phyloP scores from a whole-genome alignment of 1,284 basidiomycete species.

The Inonotus hispidus region DNA sequence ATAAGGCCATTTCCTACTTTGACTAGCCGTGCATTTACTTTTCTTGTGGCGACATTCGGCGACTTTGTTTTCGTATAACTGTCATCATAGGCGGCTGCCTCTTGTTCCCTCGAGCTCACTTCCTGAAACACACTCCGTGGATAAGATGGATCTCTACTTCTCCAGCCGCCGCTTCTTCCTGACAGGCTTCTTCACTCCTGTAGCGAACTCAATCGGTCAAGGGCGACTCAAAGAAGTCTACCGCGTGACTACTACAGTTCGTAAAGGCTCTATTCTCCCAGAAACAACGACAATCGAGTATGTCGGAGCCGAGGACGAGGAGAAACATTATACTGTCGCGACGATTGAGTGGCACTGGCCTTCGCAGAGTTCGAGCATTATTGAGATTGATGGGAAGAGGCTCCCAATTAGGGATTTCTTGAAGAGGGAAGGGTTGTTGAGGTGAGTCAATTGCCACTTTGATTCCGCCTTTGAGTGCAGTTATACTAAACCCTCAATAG shows the following conservation, averaged over 20 bases:
- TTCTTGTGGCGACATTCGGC: no score
- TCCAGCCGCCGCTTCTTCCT: conserved; percentile 2
- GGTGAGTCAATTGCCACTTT: not conserved
- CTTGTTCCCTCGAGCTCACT: not conserved
- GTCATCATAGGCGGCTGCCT: not conserved
- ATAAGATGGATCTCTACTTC: conserved; percentile 8
- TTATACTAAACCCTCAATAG: not conserved
- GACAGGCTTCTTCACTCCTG: not conserved
- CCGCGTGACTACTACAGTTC: conserved; percentile 2
- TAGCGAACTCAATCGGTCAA: not conserved
- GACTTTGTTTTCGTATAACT: no score
- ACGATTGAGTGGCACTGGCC: conserved; percentile 10
- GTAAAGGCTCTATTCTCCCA: conserved; percentile 1
- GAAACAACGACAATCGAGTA: conserved; percentile 5
- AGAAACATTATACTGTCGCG: not conserved
- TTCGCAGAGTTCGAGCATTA: not conserved
- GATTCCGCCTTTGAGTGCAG: not conserved
- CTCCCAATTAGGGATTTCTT: conserved; percentile 2
- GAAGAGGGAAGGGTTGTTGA: not conserved
- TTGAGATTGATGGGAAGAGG: conserved; percentile 1
- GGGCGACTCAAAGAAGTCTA: not conserved
- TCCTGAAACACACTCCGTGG: not conserved
- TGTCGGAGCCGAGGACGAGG: not conserved
- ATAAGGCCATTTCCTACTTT: no score
- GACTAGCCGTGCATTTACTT: no score